phyloP scores from a whole-genome alignment of 2,329 filamentous ascomycete species.

The Hortaea werneckii region DNA sequence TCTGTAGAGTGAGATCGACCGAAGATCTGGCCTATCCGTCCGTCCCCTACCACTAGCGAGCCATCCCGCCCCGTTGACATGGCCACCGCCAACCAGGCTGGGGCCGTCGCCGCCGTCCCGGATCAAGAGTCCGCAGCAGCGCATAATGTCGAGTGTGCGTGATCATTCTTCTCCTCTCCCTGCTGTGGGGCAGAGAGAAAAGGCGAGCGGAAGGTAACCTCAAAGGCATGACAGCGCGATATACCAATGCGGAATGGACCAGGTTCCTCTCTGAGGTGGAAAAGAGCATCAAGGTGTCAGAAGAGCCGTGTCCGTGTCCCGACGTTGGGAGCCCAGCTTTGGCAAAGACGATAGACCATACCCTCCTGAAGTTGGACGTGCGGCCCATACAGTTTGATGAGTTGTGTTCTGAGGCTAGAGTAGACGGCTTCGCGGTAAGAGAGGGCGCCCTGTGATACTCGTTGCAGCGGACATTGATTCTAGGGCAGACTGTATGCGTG shows the following conservation, averaged over 20 bases:
- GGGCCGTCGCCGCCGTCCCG: too few relatives aligned
- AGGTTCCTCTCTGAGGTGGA: constrained; percentile 29
- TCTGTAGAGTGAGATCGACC: too few relatives aligned
- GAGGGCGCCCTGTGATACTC: neutral
- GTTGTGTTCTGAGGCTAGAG: constrained; percentile 45
- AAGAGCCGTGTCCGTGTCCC: constrained; percentile 3
- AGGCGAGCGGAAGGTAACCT: neutral
- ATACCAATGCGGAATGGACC: constrained; percentile 37
- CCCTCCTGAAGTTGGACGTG: constrained; percentile 40
- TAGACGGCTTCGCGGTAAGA: constrained; percentile 35
- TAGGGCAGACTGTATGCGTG: constrained; percentile 44
- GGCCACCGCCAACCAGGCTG: neutral
- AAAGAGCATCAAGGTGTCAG: constrained; percentile 7
- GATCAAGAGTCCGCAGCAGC: too few relatives aligned
- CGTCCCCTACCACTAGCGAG: neutral
- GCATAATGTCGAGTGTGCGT: neutral
- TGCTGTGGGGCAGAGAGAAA: neutral
- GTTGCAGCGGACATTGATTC: too few relatives aligned
- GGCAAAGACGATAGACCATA: constrained; percentile 36
- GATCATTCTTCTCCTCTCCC: neutral
- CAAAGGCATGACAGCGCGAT: constrained; percentile 26
- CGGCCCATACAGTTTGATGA: constrained; percentile 40
- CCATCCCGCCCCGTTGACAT: neutral
- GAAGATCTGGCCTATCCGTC: too few relatives aligned
- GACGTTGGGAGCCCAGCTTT: constrained; percentile 12